These are phyloP conservation scores for Amanita rimosa DNA, from an alignment of 768 basidiomycete species.

Conservation along the genomic window DNA sequence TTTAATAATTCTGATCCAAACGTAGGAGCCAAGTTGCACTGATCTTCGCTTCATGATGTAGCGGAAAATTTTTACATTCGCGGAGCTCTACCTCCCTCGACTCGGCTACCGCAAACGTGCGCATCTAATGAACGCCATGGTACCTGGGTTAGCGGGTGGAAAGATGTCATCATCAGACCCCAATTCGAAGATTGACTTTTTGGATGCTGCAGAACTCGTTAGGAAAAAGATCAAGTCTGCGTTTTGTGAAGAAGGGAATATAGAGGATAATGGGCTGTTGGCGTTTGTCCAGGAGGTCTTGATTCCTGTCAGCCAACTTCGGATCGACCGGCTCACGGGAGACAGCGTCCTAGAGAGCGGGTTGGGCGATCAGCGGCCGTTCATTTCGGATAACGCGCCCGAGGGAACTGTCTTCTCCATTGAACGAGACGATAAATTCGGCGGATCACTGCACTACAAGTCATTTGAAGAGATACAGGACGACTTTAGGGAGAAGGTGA, in stretches of 20 bases:
- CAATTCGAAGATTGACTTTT: slow-evolving; percentile 96
- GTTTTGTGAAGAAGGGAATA: slow-evolving; percentile 90
- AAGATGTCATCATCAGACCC: slow-evolving; percentile 99
- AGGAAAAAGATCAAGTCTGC: slow-evolving; percentile 86
- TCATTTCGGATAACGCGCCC: slow-evolving; percentile 59
- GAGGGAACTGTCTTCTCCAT: slow-evolving; percentile 77
- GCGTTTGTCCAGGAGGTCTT: slow-evolving; percentile 80
- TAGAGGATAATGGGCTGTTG: slow-evolving; percentile 80
- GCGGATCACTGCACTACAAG: slow-evolving; percentile 68
- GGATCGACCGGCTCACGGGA: slow-evolving; percentile 45
- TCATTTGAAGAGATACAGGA: slow-evolving; percentile 54
- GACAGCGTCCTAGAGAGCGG: slow-evolving; percentile 36
- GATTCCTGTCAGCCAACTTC: slow-evolving; percentile 75
- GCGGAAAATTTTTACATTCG: slow-evolving; percentile 98
- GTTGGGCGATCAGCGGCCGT: slow-evolving; percentile 47
- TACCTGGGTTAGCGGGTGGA: slow-evolving; percentile 86
- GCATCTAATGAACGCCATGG: slow-evolving; percentile 98
- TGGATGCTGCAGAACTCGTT: slow-evolving; percentile 75
- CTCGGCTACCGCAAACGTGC: slow-evolving; percentile 92
- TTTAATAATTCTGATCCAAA: background rate
- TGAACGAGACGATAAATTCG: slow-evolving; percentile 66
- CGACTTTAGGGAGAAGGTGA: slow-evolving; percentile 62
- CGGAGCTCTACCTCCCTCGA: slow-evolving; percentile 88
- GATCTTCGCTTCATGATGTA: slow-evolving; percentile 21
- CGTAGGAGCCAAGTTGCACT: background rate